Evolutionary conservation across 2,329 filamentous ascomycete species (phyloP).

Genomic region (Cryphonectria radicalis): DNA sequence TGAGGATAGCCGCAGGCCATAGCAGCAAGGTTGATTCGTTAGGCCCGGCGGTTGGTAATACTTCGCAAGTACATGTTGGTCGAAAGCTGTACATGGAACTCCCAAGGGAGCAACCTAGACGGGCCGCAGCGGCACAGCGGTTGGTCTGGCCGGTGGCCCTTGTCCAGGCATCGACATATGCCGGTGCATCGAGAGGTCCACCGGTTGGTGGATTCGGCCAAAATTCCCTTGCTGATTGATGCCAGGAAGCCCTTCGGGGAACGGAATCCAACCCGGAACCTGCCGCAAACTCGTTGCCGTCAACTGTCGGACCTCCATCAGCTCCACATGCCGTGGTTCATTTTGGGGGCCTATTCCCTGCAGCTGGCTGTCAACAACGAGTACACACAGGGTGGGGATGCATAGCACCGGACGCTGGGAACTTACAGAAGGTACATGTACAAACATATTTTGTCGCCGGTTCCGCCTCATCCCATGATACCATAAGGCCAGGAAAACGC

Average conservation of each 20-base stretch:
- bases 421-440: conserved; percentile 16
- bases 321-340: conserved; percentile 20
- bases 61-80: conserved; percentile 27
- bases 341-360: conserved; percentile 3
- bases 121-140: conserved; percentile 24
- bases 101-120: conserved; percentile 22
- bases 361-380: conserved; percentile 16
- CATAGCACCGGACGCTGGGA: conserved; percentile 6
- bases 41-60: conserved; percentile 22
- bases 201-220: conserved; percentile 22
- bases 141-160: conserved; percentile 22
- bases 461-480: not conserved
- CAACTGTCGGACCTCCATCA: conserved; percentile 13
- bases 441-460: conserved; percentile 9
- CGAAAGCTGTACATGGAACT: conserved; percentile 22
- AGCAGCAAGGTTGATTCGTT: conserved; percentile 17
- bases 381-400: conserved; percentile 10
- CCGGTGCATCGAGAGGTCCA: conserved; percentile 26
- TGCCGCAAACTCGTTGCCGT: conserved; percentile 16
- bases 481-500: not conserved
- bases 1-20: conserved; percentile 10
- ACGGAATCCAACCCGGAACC: not conserved
- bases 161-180: conserved; percentile 25
- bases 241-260: conserved; percentile 16
- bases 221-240: conserved; percentile 14